Percentiles rank a stretch among this genome's conserved stretches.
These are phyloP conservation scores for Monotropa hypopitys DNA, from an alignment of 179 eudicot species.

Conservation along the genomic window DNA sequence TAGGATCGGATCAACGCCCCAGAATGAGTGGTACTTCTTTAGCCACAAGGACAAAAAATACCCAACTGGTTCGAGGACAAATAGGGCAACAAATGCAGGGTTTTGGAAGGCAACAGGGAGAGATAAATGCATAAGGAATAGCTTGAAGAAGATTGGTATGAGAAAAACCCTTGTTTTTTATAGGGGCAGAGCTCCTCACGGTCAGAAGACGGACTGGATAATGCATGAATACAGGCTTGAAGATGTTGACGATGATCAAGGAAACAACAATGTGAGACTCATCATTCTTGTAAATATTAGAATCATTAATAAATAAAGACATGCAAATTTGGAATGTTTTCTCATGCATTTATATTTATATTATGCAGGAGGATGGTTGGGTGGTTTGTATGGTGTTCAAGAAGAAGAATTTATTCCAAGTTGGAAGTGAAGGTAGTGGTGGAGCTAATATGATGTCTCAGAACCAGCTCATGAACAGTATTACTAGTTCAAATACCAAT, in stretches of 20 bases:
- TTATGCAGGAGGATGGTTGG: conserved; percentile 83
- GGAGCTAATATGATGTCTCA: conserved; percentile 19
- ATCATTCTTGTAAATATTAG: not conserved
- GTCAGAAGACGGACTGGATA: conserved; percentile 90
- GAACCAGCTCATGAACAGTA: conserved; percentile 35
- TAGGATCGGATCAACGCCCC: conserved; percentile 77
- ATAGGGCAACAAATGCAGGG: conserved; percentile 84
- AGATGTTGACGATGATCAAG: conserved; percentile 53
- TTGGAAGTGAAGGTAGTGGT: conserved; percentile 34
- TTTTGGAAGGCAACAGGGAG: conserved; percentile 97
- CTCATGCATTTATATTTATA: not conserved
- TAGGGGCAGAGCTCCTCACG: conserved; percentile 88
- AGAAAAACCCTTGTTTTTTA: conserved; percentile 88
- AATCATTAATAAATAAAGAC: too few relatives aligned
- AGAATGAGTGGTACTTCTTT: conserved; percentile 89
- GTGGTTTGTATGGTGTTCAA: conserved; percentile 84
- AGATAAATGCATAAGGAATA: conserved; percentile 76
- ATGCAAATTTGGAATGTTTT: not conserved
- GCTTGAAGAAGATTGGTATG: conserved; percentile 78
- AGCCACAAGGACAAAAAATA: conserved; percentile 86
- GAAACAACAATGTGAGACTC: conserved; percentile 21
- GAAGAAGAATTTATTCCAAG: conserved; percentile 78
- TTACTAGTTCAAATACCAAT: conserved; percentile 12
- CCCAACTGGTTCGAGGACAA: conserved; percentile 88
- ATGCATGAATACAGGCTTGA: conserved; percentile 95